Conservation (phyloP, 768 basidiomycete genomes). For the Dioszegia aurantiaca region DNA sequence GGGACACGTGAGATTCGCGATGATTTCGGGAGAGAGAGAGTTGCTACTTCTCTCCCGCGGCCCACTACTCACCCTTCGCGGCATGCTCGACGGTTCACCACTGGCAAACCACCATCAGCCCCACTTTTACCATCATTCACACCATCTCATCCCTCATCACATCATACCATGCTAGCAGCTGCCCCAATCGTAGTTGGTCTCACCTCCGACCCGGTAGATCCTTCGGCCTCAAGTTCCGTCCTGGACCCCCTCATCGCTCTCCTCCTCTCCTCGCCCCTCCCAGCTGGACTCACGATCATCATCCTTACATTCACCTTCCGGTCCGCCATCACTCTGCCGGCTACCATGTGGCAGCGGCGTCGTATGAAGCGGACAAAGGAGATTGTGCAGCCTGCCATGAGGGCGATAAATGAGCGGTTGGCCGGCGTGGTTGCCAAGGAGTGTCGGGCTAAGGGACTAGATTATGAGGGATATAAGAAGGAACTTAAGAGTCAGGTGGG, state of each 20-base stretch:
- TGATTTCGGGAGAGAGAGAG: no score
- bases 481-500: slow-evolving; percentile 46
- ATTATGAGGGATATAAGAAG: slow-evolving; percentile 50
- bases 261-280: slow-evolving; percentile 35
- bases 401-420: slow-evolving; percentile 33
- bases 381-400: slow-evolving; percentile 47
- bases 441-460: slow-evolving; percentile 39
- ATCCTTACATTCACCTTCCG: slow-evolving; percentile 49
- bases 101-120: no score
- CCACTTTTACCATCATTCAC: background rate
- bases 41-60: no score
- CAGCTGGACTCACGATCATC: slow-evolving; percentile 47
- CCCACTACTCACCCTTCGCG: background rate
- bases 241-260: slow-evolving; percentile 27
- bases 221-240: slow-evolving; percentile 6
- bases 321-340: slow-evolving; percentile 47
- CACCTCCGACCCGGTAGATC: background rate
- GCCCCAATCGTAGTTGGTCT: background rate
- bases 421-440: slow-evolving; percentile 41
- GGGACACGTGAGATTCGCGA: no score
- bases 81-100: background rate
- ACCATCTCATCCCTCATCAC: background rate
- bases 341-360: slow-evolving; percentile 50
- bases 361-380: slow-evolving; percentile 35
- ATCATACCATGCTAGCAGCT: background rate